Evolutionary conservation across 371 early-diverging fungal genomes (phyloP).

Genomic region (Apophysomyces sp.): DNA sequence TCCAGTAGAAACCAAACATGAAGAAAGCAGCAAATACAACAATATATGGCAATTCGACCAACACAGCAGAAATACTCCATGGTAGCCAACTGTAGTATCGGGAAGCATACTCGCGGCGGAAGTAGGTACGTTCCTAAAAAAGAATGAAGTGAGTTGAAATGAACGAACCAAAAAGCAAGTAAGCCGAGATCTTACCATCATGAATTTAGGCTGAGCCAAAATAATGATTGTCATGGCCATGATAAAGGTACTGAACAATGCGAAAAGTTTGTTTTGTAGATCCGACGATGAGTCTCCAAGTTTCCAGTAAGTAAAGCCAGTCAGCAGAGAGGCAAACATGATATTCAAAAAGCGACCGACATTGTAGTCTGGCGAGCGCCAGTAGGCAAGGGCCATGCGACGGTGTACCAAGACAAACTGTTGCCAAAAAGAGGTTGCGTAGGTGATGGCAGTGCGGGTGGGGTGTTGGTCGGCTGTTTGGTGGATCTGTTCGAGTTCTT

Average conservation of each 20-base stretch:
- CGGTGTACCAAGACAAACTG: conserved; percentile 43
- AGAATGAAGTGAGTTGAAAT: conserved; percentile 41
- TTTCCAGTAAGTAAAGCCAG: conserved; percentile 62
- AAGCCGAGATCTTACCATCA: conserved; percentile 19
- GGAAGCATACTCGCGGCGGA: conserved; percentile 64
- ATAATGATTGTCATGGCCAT: conserved; percentile 63
- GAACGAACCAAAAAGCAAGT: no score
- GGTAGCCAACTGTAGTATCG: conserved; percentile 70
- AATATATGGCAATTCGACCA: conserved; percentile 58
- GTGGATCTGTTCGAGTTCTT: conserved; percentile 24
- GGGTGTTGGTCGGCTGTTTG: conserved; percentile 12
- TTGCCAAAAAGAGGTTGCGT: conserved; percentile 33
- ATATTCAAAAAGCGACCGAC: conserved; percentile 49
- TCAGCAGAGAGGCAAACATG: conserved; percentile 40
- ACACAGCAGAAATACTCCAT: conserved; percentile 48
- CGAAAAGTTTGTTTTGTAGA: conserved; percentile 65
- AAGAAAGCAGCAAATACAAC: conserved; percentile 48
- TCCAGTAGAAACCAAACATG: conserved; percentile 64
- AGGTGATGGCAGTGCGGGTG: conserved; percentile 18
- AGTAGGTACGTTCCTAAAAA: conserved; percentile 64
- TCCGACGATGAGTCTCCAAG: conserved; percentile 48
- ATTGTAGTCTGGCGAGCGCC: conserved; percentile 62
- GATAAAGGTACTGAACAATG: conserved; percentile 62
- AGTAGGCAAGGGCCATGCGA: conserved; percentile 57
- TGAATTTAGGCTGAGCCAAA: conserved; percentile 65